Evolutionary conservation across 768 basidiomycete species (phyloP).

Genomic region (Naganishia randhawae): DNA sequence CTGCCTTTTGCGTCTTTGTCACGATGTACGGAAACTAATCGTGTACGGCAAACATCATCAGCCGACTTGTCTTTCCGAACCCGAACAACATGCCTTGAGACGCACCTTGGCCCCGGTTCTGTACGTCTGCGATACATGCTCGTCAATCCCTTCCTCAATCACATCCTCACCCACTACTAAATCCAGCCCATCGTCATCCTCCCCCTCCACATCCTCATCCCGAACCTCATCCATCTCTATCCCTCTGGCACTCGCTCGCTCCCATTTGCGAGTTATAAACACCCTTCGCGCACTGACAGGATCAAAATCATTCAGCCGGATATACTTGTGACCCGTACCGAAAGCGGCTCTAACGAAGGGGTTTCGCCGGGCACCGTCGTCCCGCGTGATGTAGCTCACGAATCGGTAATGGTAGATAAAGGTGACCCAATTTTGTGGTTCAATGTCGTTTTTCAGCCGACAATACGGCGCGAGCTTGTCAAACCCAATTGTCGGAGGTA

Average conservation of each 20-base stretch:
- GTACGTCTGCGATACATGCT: neutral
- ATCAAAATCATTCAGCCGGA: slow-evolving; percentile 45
- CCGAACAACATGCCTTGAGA: neutral
- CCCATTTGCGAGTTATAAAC: slow-evolving; percentile 20
- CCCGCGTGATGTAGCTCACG: slow-evolving; percentile 27
- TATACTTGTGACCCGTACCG: slow-evolving; percentile 3
- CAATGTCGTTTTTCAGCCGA: slow-evolving; percentile 25
- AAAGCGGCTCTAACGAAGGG: slow-evolving; percentile 4
- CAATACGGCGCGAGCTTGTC: slow-evolving; percentile 36
- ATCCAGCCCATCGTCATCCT: slow-evolving; percentile 28
- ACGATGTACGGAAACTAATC: slow-evolving; percentile 27
- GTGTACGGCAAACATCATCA: neutral
- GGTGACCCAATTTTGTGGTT: slow-evolving; percentile 44
- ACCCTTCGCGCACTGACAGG: slow-evolving; percentile 36
- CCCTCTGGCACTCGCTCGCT: slow-evolving; percentile 10
- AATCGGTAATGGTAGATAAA: slow-evolving; percentile 48
- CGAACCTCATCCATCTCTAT: slow-evolving; percentile 18
- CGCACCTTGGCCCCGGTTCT: slow-evolving; percentile 24
- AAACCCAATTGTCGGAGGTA: slow-evolving; percentile 36
- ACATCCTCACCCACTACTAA: slow-evolving; percentile 33
- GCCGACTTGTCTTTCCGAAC: neutral
- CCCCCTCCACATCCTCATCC: slow-evolving; percentile 20
- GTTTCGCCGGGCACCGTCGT: neutral
- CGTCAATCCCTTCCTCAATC: slow-evolving; percentile 6
- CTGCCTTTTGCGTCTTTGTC: slow-evolving; percentile 8